Evolutionary conservation across 495 filamentous ascomycete genomes (phyloP), one percentile per base, ranked within the genome.

Genomic region (Jackrogersella multiformis): DNA sequence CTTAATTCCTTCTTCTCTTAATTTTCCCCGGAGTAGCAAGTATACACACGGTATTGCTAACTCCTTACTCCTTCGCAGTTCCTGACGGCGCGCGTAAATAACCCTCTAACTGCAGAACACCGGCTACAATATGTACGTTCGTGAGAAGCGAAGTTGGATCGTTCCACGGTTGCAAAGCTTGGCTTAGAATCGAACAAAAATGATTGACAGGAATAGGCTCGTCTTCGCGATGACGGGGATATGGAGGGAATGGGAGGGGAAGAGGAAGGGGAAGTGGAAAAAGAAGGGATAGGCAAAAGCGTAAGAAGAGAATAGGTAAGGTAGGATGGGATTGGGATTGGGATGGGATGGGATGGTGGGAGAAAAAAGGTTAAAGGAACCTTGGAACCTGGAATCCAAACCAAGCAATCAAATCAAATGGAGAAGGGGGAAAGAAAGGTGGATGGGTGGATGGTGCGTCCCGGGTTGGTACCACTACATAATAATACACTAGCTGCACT

Each of bases 181-280:
- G 54, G 68, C 63, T 71, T 63, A 71, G 68, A 71, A 69, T 69
- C 69, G 64, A 72, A 68, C 34, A 58, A 57, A 57, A 72, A 64
- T 61, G 66, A 72, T 72, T 68, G 70, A 67, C 66, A 77, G 69
- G 21, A 70, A 75, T 74, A 72, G 72, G 72, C 64, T 73, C 71
- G 66, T 65, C 68, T 68, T 61, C 54, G 62, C 68, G 60, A 53
- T 56, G 61, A 57, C 54, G 52, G 61, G 53, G 68, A 48, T 44
- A 21, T 44, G 16, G 62, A 56, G 54, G 49, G 32, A 61, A 41
- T 55, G 65, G 66, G 55, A 67, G 57, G 44, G 65, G 54, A 52
- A 66, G 60, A 68, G 54, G 58, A 54, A 23, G 45, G 52, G 56
- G 51, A 38, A 26, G 18, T 35, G n/a, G 23, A 35, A 62, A 67